phyloP scores from a whole-genome alignment of 441 rosid species.

The Gossypium laxum region DNA sequence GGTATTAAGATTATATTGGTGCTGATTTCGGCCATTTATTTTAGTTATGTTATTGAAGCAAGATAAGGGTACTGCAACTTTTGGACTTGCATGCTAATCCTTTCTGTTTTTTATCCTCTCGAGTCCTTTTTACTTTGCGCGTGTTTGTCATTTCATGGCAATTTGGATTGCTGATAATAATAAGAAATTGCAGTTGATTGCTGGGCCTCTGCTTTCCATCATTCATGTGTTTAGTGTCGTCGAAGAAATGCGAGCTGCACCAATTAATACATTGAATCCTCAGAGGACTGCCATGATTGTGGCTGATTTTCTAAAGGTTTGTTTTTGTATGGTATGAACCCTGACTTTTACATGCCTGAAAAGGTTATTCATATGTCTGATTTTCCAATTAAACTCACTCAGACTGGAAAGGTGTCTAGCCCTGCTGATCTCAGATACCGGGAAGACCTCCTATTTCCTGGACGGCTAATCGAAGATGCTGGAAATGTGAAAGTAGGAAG shows the following conservation, averaged over 20 bases:
- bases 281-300: conserved; percentile 82
- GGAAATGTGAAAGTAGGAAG: conserved; percentile 82
- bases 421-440: conserved; percentile 72
- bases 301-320: conserved; percentile 75
- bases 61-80: neutral
- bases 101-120: neutral
- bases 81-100: neutral
- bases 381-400: conserved; percentile 18
- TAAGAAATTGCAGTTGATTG: conserved; percentile 56
- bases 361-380: conserved; percentile 12
- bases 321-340: conserved; percentile 8
- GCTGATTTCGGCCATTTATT: neutral
- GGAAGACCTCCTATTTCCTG: conserved; percentile 74
- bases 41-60: neutral
- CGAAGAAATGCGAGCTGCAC: conserved; percentile 83
- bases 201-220: conserved; percentile 64
- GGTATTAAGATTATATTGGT: conserved; percentile 27
- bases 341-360: conserved; percentile 1
- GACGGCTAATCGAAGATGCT: conserved; percentile 64
- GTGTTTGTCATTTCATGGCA: neutral
- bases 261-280: conserved; percentile 77
- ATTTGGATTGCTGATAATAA: neutral
- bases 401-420: conserved; percentile 73
- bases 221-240: conserved; percentile 54
- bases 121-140: neutral